Evolutionary conservation across 257 asterid genomes (phyloP), one percentile per base, ranked within the genome.

Genomic region (Solanum commersonii): DNA sequence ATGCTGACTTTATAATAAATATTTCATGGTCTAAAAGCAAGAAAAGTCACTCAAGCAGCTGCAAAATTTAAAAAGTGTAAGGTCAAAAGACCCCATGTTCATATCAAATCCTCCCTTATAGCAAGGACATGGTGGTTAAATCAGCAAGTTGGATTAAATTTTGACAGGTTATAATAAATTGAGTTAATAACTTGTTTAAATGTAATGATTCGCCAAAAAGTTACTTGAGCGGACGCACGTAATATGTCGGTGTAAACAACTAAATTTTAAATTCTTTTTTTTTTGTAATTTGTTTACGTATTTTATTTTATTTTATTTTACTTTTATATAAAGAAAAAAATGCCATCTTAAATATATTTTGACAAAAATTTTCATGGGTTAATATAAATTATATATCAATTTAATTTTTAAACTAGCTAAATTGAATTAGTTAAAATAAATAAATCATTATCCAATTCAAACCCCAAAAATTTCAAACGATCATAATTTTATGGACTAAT

Each of bases 391-490:
- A 12, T 63, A 63, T 10, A n/a, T 1, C 27, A 60, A 60, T 8
- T n/a, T 60, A 60, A 23, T n/a, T 10, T 56, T 63, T n/a, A 63
- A 60, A 10, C 2, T 5, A 60, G 6, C 6, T 60, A 23, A 23
- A 60, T 60, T 23, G 6, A 63, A 65, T 11, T 11, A 65, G 14
- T 65, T 65, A n/a, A 65, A 10, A 65, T n/a, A 65, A 65, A n/a
- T 5, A 2, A 25, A 25, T 25, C 6, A 25, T 65, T 65, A 65
- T 25, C 1, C 18, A 2, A 2, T 25, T 10, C 4, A 67, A 65
- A 67, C 0, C 29, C 12, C 25, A 67, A 25, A 2, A 1, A 10
- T 1, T 3, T 67, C 16, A 67, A 67, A 14, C 0, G 0, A 3
- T 15, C 6, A 31, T 70, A 31, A 70, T 31, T 70, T 70, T 31